Evolutionary conservation across 139 green algal genomes (phyloP), one percentile per base, ranked within the genome.

Genomic region (Raphidocelis subcapitata): DNA sequence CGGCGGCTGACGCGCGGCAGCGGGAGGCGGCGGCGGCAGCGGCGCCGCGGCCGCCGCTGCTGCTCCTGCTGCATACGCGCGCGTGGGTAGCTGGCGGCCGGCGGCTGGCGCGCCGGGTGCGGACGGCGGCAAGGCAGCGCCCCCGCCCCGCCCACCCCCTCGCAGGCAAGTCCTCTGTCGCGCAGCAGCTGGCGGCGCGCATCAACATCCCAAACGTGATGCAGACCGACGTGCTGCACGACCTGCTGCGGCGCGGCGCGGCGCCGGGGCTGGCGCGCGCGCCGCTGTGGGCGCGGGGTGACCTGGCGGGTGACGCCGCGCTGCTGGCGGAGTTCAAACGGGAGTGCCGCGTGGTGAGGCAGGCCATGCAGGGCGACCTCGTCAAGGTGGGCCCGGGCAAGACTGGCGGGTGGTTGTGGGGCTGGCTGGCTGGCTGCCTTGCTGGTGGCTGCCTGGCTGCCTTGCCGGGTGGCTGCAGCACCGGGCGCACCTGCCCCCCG

Each of bases 121-220:
- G 12, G 41, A 8, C 12, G 8, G 41, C 41, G 8, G 12, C 41
- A 49, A 49, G 41, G 8, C 8, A 20, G 8, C 8, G 8, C 12
- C 41, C 12, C 41, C 41, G 41, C 41, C 8, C 8, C 41, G 8
- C 41, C 41, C 12, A 32, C 35, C n/a, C 21, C 24, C 24, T 24
- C 69, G 57, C 83, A 92, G 93, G 93, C 62, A 98, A 98, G 82
- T 97, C 93, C 0, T 90, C 80, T 3, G 68, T 97, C 20, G 92
- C 94, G 1, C 94, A 97, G 81, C 89, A 95, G 81, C 87, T 98
- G 49, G 90, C 94, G 0, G 86, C 92, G 0, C 81, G 92, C 14
- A 86, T 98, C 37, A 98, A 98, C 88, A 82, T 98, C 68, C 90
- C 94, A 36, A 98, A 97, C 65, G 90, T 98, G 4, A 84, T 98